Conservation (phyloP, 1,284 basidiomycete genomes). For the Cryptococcus amylolentus region DNA sequence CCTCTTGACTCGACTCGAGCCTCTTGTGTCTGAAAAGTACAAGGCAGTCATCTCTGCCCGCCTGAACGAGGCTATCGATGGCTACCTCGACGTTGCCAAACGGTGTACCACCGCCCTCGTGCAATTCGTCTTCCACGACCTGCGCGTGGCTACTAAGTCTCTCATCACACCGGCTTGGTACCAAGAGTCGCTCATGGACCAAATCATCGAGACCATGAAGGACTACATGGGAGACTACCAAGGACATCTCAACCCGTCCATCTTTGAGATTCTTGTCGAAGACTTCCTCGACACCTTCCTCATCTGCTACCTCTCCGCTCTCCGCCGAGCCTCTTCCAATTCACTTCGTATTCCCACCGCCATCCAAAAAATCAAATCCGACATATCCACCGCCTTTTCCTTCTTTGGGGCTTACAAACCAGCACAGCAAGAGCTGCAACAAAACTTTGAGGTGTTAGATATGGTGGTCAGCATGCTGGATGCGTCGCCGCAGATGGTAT, state of each 20-base stretch:
- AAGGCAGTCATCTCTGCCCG: slow-evolving; percentile 74
- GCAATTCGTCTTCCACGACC: slow-evolving; percentile 90
- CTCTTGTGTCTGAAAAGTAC: slow-evolving; percentile 91
- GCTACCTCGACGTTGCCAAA: slow-evolving; percentile 96
- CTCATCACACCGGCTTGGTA: slow-evolving; percentile 86
- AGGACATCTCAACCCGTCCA: slow-evolving; percentile 79
- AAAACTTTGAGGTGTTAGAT: slow-evolving; percentile 82
- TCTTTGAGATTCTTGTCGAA: slow-evolving; percentile 89
- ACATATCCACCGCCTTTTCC: slow-evolving; percentile 70
- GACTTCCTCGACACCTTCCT: slow-evolving; percentile 91
- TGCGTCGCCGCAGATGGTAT: slow-evolving; percentile 86
- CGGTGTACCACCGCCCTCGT: slow-evolving; percentile 92
- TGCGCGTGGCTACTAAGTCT: slow-evolving; percentile 80
- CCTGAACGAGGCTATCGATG: slow-evolving; percentile 94
- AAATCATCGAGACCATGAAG: slow-evolving; percentile 90
- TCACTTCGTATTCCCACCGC: slow-evolving; percentile 85
- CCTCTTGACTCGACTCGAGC: slow-evolving; percentile 78
- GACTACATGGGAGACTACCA: slow-evolving; percentile 95
- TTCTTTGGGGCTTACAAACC: slow-evolving; percentile 81
- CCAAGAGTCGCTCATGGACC: slow-evolving; percentile 55
- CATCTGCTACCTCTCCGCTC: slow-evolving; percentile 81
- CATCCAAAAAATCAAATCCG: slow-evolving; percentile 73
- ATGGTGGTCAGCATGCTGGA: slow-evolving; percentile 78
- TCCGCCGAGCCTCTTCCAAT: slow-evolving; percentile 66
- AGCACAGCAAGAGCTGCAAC: slow-evolving; percentile 68